Evolutionary conservation across 2,329 filamentous ascomycete genomes (phyloP).

Genomic region (Drechslerella dactyloides): DNA sequence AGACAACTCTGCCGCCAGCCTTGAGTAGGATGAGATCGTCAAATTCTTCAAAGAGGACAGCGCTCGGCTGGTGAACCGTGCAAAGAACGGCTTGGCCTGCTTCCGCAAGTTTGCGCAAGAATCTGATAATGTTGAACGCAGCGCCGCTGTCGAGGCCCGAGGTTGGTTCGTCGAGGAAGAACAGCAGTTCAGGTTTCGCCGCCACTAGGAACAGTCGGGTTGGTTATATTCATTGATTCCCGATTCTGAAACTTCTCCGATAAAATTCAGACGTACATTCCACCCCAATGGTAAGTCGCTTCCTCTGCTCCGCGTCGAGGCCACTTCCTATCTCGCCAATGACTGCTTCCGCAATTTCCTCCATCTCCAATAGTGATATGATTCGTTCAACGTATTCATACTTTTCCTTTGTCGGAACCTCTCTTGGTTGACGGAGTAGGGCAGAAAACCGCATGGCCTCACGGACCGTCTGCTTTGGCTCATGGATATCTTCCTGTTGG

Average conservation of each 20-base stretch:
- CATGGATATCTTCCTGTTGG: conserved; percentile 71
- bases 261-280: conserved; percentile 15
- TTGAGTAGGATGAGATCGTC: conserved; percentile 66
- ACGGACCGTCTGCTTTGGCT: conserved; percentile 68
- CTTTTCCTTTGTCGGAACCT: conserved; percentile 67
- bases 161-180: conserved; percentile 70
- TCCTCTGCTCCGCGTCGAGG: conserved; percentile 67
- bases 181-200: conserved; percentile 66
- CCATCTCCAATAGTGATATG: conserved; percentile 72
- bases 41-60: conserved; percentile 66
- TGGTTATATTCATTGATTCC: not conserved
- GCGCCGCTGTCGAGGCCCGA: conserved; percentile 67
- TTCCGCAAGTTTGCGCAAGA: conserved; percentile 68
- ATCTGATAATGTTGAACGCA: conserved; percentile 68
- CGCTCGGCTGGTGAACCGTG: conserved; percentile 68
- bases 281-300: conserved; percentile 61
- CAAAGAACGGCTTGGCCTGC: conserved; percentile 67
- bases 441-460: conserved; percentile 71
- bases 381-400: conserved; percentile 70
- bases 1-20: conserved; percentile 64
- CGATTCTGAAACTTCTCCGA: not conserved
- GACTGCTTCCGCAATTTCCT: conserved; percentile 69
- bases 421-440: conserved; percentile 67
- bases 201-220: conserved; percentile 64
- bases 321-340: conserved; percentile 68